Evolutionary conservation across 768 basidiomycete genomes (phyloP).

Genomic region (Pholiota conissans): DNA sequence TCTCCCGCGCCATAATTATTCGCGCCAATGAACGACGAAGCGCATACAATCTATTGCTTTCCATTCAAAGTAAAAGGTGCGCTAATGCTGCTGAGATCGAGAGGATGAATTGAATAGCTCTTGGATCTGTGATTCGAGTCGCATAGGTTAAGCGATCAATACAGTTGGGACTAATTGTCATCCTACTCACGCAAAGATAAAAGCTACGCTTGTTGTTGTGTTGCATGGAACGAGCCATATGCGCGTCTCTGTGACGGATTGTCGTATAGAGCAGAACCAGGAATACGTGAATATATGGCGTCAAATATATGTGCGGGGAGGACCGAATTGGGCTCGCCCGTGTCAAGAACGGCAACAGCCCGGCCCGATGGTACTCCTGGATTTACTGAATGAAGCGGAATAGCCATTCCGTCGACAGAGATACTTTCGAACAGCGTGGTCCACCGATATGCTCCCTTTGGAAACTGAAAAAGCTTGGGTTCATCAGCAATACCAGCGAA

Average conservation of each 20-base stretch:
- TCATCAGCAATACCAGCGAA: conserved; percentile 29
- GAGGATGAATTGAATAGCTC: conserved; percentile 40
- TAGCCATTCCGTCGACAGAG: conserved; percentile 27
- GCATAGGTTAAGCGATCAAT: not conserved
- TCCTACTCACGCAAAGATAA: conserved; percentile 41
- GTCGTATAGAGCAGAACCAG: conserved; percentile 31
- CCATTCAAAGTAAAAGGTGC: conserved; percentile 24
- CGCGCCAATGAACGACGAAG: conserved; percentile 30
- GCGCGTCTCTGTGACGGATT: conserved; percentile 13
- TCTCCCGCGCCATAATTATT: conserved; percentile 25
- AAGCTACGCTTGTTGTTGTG: conserved; percentile 30
- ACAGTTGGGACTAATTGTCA: too few relatives aligned
- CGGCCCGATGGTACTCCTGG: conserved; percentile 27
- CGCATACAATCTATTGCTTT: conserved; percentile 37
- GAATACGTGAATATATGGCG: conserved; percentile 37
- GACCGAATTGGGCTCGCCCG: conserved; percentile 39
- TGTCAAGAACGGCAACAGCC: conserved; percentile 41
- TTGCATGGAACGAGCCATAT: conserved; percentile 42
- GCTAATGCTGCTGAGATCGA: conserved; percentile 37
- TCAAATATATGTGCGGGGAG: conserved; percentile 33
- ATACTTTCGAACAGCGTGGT: conserved; percentile 40
- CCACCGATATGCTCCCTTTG: conserved; percentile 37
- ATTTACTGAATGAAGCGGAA: conserved; percentile 28
- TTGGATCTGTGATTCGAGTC: conserved; percentile 30
- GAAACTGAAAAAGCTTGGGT: conserved; percentile 33